Percentiles rank a stretch among this genome's conserved stretches.
These are phyloP conservation scores for Suhomyces bokatorum DNA, from an alignment of 1,139 yeast genomes.

Conservation along the genomic window DNA sequence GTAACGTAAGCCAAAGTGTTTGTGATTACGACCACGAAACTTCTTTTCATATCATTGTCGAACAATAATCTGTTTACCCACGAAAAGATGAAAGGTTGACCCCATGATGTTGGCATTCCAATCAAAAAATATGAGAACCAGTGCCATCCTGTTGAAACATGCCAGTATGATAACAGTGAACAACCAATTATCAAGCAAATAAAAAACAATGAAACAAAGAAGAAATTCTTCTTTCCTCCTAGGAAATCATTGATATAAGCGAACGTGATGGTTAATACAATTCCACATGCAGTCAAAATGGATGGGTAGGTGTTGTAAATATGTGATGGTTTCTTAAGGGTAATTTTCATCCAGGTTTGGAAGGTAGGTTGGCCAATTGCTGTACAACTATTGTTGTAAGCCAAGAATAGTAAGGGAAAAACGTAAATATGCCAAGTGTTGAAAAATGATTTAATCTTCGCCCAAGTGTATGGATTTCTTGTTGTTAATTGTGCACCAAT, in stretches of 20 bases:
- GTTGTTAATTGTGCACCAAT: conserved; percentile 49
- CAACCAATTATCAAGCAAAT: conserved; percentile 42
- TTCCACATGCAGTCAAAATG: conserved; percentile 45
- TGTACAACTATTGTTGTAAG: conserved; percentile 49
- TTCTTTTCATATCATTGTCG: conserved; percentile 26
- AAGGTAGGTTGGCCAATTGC: conserved; percentile 51
- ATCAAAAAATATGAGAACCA: conserved; percentile 50
- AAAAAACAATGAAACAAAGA: conserved; percentile 39
- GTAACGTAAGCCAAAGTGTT: conserved; percentile 28
- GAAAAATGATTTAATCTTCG: conserved; percentile 42
- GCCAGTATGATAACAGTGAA: conserved; percentile 45
- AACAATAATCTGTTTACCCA: conserved; percentile 26
- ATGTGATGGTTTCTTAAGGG: conserved; percentile 37
- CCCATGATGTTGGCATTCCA: conserved; percentile 45
- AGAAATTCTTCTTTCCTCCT: conserved; percentile 43
- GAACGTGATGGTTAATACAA: conserved; percentile 38
- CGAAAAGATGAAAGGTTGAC: conserved; percentile 27
- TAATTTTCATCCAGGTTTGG: conserved; percentile 53
- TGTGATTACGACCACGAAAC: conserved; percentile 25
- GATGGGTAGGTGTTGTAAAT: conserved; percentile 53
- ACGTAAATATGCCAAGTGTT: conserved; percentile 51
- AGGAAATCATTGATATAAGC: conserved; percentile 46
- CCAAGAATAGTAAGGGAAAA: conserved; percentile 50
- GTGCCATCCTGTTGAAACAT: conserved; percentile 48
- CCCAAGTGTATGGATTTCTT: conserved; percentile 43